Evolutionary conservation across 2,329 filamentous ascomycete species (phyloP).

Genomic region (Aschersonia sp.): DNA sequence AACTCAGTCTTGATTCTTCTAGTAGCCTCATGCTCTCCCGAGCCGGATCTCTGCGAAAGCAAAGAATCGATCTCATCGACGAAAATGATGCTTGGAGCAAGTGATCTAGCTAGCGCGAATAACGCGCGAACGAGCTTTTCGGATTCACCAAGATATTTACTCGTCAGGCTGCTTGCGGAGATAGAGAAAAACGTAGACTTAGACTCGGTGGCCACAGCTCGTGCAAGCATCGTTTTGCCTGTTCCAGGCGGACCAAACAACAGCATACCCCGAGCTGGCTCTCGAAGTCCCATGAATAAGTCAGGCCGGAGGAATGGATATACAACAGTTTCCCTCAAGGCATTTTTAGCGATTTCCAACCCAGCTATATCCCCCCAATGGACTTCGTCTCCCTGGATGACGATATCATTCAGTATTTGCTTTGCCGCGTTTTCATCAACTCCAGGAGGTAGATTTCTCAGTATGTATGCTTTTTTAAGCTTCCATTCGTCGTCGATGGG

Average conservation of each 20-base stretch:
- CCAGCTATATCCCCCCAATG: slow-evolving; percentile 92
- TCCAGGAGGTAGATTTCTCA: slow-evolving; percentile 68
- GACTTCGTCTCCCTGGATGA: slow-evolving; percentile 87
- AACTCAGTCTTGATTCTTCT: slow-evolving; percentile 96
- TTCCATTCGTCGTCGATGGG: slow-evolving; percentile 38
- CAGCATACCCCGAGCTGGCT: slow-evolving; percentile 89
- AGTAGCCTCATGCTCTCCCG: slow-evolving; percentile 84
- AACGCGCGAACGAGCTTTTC: slow-evolving; percentile 92
- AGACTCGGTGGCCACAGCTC: slow-evolving; percentile 83
- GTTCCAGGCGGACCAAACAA: slow-evolving; percentile 96
- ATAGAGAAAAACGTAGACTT: slow-evolving; percentile 95
- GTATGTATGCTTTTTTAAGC: slow-evolving; percentile 44
- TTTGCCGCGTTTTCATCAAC: slow-evolving; percentile 73
- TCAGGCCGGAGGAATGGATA: slow-evolving; percentile 94
- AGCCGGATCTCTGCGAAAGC: slow-evolving; percentile 68
- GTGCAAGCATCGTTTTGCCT: slow-evolving; percentile 94
- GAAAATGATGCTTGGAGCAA: slow-evolving; percentile 94
- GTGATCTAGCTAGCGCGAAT: slow-evolving; percentile 74
- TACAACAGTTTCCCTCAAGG: slow-evolving; percentile 87
- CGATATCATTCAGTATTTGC: slow-evolving; percentile 91
- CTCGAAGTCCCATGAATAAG: slow-evolving; percentile 86
- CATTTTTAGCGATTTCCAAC: slow-evolving; percentile 77
- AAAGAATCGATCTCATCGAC: slow-evolving; percentile 97
- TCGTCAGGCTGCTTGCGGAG: slow-evolving; percentile 83
- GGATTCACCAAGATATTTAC: slow-evolving; percentile 90